Percentiles rank a stretch among this genome's conserved stretches.
Conservation (phyloP, 768 basidiomycete species). For the Leccinellum albellum region DNA sequence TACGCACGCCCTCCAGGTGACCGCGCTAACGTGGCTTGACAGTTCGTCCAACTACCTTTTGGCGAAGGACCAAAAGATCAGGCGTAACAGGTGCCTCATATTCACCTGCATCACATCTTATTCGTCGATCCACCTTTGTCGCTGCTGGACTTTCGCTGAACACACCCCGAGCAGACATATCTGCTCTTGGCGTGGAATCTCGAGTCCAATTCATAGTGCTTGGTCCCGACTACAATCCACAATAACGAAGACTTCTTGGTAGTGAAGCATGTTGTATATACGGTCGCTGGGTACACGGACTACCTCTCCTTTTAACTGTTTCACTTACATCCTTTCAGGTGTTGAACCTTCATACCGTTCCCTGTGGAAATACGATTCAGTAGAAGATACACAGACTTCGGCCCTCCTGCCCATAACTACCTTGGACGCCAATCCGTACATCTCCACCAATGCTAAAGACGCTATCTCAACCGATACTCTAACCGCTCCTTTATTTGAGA, state of each 20-base stretch:
- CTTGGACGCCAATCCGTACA: neutral
- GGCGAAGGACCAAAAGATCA: slow-evolving; percentile 69
- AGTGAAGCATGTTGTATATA: slow-evolving; percentile 20
- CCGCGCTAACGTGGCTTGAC: neutral
- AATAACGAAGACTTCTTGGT: slow-evolving; percentile 7
- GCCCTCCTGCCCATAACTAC: slow-evolving; percentile 6
- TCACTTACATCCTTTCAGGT: slow-evolving; percentile 9
- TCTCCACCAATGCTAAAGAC: neutral
- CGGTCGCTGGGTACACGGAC: slow-evolving; percentile 9
- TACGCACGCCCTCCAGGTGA: slow-evolving; percentile 6
- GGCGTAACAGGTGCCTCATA: slow-evolving; percentile 69
- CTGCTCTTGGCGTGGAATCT: slow-evolving; percentile 60
- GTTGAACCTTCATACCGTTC: slow-evolving; percentile 28
- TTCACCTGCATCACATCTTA: slow-evolving; percentile 68
- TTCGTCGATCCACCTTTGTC: slow-evolving; percentile 75
- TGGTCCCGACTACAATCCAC: slow-evolving; percentile 36
- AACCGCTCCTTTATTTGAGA: slow-evolving; percentile 27
- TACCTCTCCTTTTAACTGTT: neutral
- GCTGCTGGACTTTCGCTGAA: slow-evolving; percentile 73
- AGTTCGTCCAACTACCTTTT: slow-evolving; percentile 84
- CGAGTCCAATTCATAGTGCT: slow-evolving; percentile 41
- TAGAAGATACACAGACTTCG: slow-evolving; percentile 15
- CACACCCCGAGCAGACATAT: slow-evolving; percentile 54
- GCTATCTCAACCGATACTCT: slow-evolving; percentile 7
- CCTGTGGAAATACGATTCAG: slow-evolving; percentile 41